Conservation (phyloP, 441 rosid species). For the Brassica balearica region DNA sequence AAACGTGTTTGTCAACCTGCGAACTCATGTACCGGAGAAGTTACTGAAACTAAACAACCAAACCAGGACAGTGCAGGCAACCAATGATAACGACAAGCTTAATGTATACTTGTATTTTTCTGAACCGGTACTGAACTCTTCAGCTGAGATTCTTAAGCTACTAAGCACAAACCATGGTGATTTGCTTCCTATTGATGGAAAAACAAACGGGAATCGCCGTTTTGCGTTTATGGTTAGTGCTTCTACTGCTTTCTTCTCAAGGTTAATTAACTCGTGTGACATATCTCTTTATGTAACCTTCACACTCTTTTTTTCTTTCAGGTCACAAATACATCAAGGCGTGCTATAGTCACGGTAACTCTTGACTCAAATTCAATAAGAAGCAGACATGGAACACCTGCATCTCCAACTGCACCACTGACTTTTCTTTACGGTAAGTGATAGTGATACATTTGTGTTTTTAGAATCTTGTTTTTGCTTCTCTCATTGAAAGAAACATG, state of each 20-base stretch:
- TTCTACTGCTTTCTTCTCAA: slow-evolving; percentile 24
- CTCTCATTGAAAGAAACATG: slow-evolving; percentile 13
- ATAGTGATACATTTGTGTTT: slow-evolving; percentile 13
- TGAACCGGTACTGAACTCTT: slow-evolving; percentile 75
- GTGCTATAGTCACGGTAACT: slow-evolving; percentile 63
- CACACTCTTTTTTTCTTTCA: slow-evolving; percentile 17
- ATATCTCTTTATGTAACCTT: neutral
- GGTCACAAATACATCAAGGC: slow-evolving; percentile 38
- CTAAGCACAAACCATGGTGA: slow-evolving; percentile 61
- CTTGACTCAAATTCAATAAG: slow-evolving; percentile 55
- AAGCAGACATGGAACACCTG: slow-evolving; percentile 76
- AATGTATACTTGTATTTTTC: slow-evolving; percentile 85
- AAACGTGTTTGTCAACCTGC: slow-evolving; percentile 64
- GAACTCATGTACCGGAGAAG: slow-evolving; percentile 80
- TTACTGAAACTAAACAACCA: slow-evolving; percentile 64
- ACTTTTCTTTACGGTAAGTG: slow-evolving; percentile 84
- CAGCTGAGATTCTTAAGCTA: slow-evolving; percentile 61
- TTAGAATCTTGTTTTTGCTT: slow-evolving; percentile 12
- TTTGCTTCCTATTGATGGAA: slow-evolving; percentile 65
- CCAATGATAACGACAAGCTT: slow-evolving; percentile 62
- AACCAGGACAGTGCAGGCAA: slow-evolving; percentile 85
- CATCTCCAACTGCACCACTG: slow-evolving; percentile 76
- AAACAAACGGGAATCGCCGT: slow-evolving; percentile 67
- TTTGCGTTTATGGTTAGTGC: slow-evolving; percentile 79
- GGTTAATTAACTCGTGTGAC: neutral